phyloP scores from a whole-genome alignment of 2,329 filamentous ascomycete genomes.

The Zasmidium citrigriseum region DNA sequence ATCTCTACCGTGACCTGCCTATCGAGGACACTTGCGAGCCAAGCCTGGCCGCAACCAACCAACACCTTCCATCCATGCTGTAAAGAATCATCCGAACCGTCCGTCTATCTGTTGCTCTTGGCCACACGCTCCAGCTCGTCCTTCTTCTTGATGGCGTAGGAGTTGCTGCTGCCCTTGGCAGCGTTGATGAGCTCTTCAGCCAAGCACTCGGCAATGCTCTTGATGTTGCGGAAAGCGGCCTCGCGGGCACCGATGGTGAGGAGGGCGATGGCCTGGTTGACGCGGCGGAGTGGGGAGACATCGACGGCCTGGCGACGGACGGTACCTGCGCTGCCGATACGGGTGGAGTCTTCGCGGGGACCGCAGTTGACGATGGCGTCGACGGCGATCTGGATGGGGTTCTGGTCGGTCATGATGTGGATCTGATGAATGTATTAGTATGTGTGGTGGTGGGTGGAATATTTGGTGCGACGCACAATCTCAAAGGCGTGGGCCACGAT shows the following conservation, averaged over 20 bases:
- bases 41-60: constrained; percentile 12
- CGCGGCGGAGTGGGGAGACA: constrained; percentile 97
- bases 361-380: constrained; percentile 99
- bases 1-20: constrained; percentile 15
- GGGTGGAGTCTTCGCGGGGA: constrained; percentile 98
- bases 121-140: constrained; percentile 99
- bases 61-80: constrained; percentile 26
- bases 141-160: constrained; percentile 99
- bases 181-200: constrained; percentile 99
- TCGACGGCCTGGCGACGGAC: constrained; percentile 99
- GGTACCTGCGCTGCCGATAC: constrained; percentile 99
- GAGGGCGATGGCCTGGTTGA: constrained; percentile 99
- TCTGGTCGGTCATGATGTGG: constrained; percentile 99
- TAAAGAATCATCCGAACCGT: constrained; percentile 10
- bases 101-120: constrained; percentile 98
- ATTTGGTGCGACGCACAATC: constrained; percentile 71
- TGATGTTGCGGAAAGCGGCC: constrained; percentile 99
- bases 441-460: not conserved
- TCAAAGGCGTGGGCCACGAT: constrained; percentile 99
- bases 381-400: constrained; percentile 99
- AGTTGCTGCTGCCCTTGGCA: constrained; percentile 99
- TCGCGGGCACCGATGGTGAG: constrained; percentile 98
- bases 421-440: constrained; percentile 59
- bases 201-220: constrained; percentile 98
- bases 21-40: constrained; percentile 1